Evolutionary conservation across 768 basidiomycete genomes (phyloP).

Genomic region (Lentinula raphanica): DNA sequence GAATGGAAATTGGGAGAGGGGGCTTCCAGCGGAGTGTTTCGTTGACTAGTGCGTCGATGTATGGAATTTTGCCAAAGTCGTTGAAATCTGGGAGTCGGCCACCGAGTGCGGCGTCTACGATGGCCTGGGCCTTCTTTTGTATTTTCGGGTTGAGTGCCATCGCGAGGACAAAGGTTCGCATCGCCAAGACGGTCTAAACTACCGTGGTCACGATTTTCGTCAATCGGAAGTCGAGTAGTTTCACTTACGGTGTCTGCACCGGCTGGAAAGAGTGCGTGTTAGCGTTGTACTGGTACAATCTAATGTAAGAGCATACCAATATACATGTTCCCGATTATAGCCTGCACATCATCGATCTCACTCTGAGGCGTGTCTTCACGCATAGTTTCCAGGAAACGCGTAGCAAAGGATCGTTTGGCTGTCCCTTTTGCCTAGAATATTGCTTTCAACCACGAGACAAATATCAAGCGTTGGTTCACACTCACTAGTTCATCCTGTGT

Average conservation of each 20-base stretch:
- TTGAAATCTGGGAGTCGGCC: constrained; percentile 20
- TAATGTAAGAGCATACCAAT: background rate
- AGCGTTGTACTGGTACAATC: background rate
- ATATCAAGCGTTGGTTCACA: background rate
- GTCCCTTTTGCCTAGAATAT: constrained; percentile 5
- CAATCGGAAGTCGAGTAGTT: background rate
- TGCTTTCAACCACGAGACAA: background rate
- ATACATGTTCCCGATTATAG: constrained; percentile 4
- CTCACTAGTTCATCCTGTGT: constrained; percentile 31
- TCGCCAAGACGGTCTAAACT: constrained; percentile 8
- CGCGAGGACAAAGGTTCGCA: constrained; percentile 16
- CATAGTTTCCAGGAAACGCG: background rate
- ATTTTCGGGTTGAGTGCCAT: constrained; percentile 22
- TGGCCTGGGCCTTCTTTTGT: constrained; percentile 20
- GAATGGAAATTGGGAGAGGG: constrained; percentile 1
- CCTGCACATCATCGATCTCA: constrained; percentile 2
- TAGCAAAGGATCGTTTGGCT: constrained; percentile 4
- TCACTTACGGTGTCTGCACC: constrained; percentile 11
- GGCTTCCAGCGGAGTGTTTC: constrained; percentile 21
- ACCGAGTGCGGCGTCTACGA: constrained; percentile 21
- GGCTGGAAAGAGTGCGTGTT: background rate
- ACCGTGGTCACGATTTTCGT: background rate
- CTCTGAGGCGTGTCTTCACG: background rate
- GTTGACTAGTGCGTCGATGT: constrained; percentile 18
- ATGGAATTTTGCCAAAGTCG: constrained; percentile 18